Percentiles rank a stretch among this genome's conserved stretches.
phyloP scores from a whole-genome alignment of 2,329 filamentous ascomycete species.

The Nothopassalora personata region DNA sequence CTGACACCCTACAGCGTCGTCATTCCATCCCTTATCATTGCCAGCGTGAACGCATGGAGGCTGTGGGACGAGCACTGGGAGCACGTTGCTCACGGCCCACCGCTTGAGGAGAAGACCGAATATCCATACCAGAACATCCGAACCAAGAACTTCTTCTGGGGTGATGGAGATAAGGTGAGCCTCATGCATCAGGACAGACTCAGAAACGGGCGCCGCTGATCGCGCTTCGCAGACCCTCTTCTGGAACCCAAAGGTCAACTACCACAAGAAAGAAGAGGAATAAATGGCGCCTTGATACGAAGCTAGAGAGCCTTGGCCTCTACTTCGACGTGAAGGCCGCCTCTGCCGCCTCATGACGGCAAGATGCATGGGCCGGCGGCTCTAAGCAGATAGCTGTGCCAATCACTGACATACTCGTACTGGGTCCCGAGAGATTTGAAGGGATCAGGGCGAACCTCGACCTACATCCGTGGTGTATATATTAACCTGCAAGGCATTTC shows the following conservation, averaged over 20 bases:
- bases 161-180: conserved; percentile 87
- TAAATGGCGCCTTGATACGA: not conserved
- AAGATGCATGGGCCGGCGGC: not conserved
- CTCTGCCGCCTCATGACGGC: not conserved
- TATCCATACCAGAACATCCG: conserved; percentile 98
- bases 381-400: not conserved
- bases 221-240: conserved; percentile 41
- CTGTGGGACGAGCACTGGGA: conserved; percentile 97
- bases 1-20: conserved; percentile 45
- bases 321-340: not conserved
- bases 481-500: not conserved
- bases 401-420: not conserved
- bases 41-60: conserved; percentile 75
- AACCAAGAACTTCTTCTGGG: conserved; percentile 91
- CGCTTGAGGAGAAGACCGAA: conserved; percentile 84
- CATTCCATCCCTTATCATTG: conserved; percentile 66
- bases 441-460: conserved; percentile 50
- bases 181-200: no score
- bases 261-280: conserved; percentile 6
- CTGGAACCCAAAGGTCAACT: conserved; percentile 77
- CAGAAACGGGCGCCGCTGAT: no score
- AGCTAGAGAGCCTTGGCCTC: not conserved
- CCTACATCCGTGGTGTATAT: conserved; percentile 52
- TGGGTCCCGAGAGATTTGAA: not conserved
- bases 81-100: conserved; percentile 79